phyloP scores from a whole-genome alignment of 768 basidiomycete species.

The Lactarius tabidus region DNA sequence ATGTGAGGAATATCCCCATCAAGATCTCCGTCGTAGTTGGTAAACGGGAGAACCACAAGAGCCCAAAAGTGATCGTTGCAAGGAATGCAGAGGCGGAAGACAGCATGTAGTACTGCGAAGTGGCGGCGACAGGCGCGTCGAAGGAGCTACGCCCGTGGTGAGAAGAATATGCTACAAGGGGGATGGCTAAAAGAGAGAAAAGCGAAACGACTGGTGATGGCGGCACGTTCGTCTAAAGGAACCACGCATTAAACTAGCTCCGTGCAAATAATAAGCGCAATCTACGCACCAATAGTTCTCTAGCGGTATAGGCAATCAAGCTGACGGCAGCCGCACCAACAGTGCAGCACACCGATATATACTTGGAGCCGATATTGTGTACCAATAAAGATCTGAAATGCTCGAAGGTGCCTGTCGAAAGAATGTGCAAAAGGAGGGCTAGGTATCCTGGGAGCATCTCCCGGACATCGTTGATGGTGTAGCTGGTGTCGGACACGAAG shows the following conservation, averaged over 20 bases:
- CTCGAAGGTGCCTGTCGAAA: slow-evolving; percentile 58
- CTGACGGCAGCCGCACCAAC: slow-evolving; percentile 62
- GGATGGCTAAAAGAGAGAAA: slow-evolving; percentile 53
- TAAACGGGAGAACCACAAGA: slow-evolving; percentile 58
- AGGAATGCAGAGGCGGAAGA: slow-evolving; percentile 53
- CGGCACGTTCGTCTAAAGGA: slow-evolving; percentile 30
- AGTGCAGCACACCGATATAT: slow-evolving; percentile 52
- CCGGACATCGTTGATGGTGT: slow-evolving; percentile 42
- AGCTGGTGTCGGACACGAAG: slow-evolving; percentile 50
- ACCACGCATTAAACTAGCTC: not conserved
- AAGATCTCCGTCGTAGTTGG: slow-evolving; percentile 57
- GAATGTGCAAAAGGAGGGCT: slow-evolving; percentile 55
- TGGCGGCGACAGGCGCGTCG: slow-evolving; percentile 45
- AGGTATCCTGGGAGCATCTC: slow-evolving; percentile 59
- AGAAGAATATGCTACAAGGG: slow-evolving; percentile 56
- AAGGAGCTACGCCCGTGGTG: slow-evolving; percentile 55
- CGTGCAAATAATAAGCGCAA: not conserved
- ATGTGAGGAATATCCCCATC: slow-evolving; percentile 55
- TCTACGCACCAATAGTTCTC: slow-evolving; percentile 51
- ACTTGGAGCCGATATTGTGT: slow-evolving; percentile 53
- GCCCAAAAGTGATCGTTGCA: slow-evolving; percentile 51
- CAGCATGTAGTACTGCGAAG: slow-evolving; percentile 52
- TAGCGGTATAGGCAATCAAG: slow-evolving; percentile 60
- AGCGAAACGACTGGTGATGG: slow-evolving; percentile 52
- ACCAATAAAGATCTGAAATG: slow-evolving; percentile 56